A percentile compares a stretch with the other conserved stretches of the same genome.
phyloP scores from a whole-genome alignment of 768 basidiomycete genomes.

The Tylopilus balloui region DNA sequence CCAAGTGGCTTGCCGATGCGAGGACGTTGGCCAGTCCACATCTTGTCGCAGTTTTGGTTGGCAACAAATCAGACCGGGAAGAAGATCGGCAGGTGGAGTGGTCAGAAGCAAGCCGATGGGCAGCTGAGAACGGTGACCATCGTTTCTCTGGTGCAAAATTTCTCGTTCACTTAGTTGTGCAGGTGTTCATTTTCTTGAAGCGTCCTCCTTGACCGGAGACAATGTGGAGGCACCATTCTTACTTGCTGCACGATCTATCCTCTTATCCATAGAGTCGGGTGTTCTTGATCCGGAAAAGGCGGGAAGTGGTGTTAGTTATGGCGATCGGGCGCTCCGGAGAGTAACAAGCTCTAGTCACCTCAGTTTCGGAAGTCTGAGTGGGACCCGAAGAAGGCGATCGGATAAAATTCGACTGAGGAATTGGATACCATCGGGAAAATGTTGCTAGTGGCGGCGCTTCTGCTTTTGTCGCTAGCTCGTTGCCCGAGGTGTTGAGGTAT shows the following conservation, averaged over 20 bases:
- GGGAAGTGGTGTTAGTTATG: slow-evolving; percentile 94
- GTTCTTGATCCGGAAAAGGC: slow-evolving; percentile 88
- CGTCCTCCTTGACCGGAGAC: slow-evolving; percentile 87
- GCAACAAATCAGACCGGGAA: slow-evolving; percentile 93
- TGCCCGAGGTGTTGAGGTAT: slow-evolving; percentile 13
- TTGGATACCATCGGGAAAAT: slow-evolving; percentile 60
- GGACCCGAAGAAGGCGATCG: slow-evolving; percentile 53
- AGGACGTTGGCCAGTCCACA: slow-evolving; percentile 90
- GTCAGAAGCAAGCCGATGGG: slow-evolving; percentile 93
- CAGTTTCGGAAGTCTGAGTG: slow-evolving; percentile 79
- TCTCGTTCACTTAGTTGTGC: slow-evolving; percentile 5
- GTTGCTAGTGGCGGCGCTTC: slow-evolving; percentile 46
- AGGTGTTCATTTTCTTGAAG: slow-evolving; percentile 94
- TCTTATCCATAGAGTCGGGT: slow-evolving; percentile 88
- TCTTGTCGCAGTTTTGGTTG: slow-evolving; percentile 84
- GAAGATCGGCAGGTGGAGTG: slow-evolving; percentile 95
- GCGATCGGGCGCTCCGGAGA: slow-evolving; percentile 86
- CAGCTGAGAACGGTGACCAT: slow-evolving; percentile 82
- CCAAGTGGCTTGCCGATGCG: slow-evolving; percentile 91
- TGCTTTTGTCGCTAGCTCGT: not conserved
- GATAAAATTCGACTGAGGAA: slow-evolving; percentile 56
- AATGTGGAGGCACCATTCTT: slow-evolving; percentile 94
- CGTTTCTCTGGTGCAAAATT: not conserved
- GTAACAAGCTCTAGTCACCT: slow-evolving; percentile 88
- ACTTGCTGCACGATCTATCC: slow-evolving; percentile 79